These are phyloP conservation scores for Lipomyces sp. DNA, from an alignment of 805 yeast genomes.

Conservation along the genomic window DNA sequence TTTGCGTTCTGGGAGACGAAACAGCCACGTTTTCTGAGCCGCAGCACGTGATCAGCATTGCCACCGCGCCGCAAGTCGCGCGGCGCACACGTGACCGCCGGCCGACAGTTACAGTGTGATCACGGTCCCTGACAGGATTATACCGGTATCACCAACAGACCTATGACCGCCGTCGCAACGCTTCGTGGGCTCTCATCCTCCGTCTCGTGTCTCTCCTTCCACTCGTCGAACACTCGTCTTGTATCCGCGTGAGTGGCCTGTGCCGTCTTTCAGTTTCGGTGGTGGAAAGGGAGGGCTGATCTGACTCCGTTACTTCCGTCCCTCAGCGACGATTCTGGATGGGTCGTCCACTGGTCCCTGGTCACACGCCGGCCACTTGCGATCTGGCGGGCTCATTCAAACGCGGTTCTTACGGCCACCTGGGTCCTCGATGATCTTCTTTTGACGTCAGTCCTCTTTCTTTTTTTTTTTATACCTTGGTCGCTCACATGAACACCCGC, in stretches of 20 bases:
- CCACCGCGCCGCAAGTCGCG: neutral
- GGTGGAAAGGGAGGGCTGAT: neutral
- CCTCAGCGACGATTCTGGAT: constrained; percentile 56
- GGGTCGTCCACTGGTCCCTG: constrained; percentile 64
- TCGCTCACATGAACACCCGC: neutral
- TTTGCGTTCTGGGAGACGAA: constrained; percentile 1
- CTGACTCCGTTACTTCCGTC: too few relatives aligned
- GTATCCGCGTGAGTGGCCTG: constrained; percentile 15
- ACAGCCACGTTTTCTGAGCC: too few relatives aligned
- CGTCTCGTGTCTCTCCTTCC: constrained; percentile 14
- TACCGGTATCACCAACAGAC: too few relatives aligned
- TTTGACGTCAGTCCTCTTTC: constrained; percentile 36
- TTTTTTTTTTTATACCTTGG: neutral
- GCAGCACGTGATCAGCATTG: neutral
- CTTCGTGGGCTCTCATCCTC: constrained; percentile 15
- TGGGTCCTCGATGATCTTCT: constrained; percentile 38
- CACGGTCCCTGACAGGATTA: too few relatives aligned
- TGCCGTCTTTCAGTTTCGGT: neutral
- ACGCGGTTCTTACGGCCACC: constrained; percentile 49
- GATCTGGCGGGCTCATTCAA: constrained; percentile 59
- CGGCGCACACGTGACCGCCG: neutral
- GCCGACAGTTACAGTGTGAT: neutral
- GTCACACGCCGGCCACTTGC: constrained; percentile 52
- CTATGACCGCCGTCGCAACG: constrained; percentile 21
- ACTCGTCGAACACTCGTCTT: constrained; percentile 10